phyloP scores from a whole-genome alignment of 208 protist species.

The Trypanosoma lewisi region DNA sequence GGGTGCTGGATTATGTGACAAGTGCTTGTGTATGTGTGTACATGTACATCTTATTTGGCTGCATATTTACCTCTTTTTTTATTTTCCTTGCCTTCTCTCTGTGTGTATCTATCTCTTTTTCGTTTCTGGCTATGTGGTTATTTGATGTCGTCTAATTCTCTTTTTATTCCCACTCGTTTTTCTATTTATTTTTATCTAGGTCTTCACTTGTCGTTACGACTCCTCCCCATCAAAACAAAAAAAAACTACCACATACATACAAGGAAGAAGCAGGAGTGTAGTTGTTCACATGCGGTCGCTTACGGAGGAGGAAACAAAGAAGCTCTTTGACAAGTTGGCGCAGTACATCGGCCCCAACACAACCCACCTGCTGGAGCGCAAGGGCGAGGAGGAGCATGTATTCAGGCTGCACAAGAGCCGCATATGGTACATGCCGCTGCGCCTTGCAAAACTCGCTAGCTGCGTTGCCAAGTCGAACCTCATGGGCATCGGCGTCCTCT shows the following conservation, averaged over 20 bases:
- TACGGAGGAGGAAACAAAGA: conserved; percentile 86
- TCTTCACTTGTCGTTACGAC: neutral
- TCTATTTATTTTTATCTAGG: neutral
- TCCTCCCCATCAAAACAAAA: neutral
- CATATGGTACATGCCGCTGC: conserved; percentile 90
- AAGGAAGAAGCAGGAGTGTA: neutral
- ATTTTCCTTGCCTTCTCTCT: conserved; percentile 1
- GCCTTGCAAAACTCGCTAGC: conserved; percentile 81
- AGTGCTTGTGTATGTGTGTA: neutral
- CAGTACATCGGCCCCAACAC: conserved; percentile 92
- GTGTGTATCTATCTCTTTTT: too few species aligned
- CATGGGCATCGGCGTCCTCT: conserved; percentile 87
- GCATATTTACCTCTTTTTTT: conserved; percentile 3
- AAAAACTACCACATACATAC: neutral
- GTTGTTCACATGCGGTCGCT: conserved; percentile 60
- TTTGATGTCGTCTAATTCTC: neutral
- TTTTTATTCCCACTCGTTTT: neutral
- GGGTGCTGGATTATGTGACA: conserved; percentile 56
- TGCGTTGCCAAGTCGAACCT: conserved; percentile 87
- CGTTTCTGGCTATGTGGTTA: neutral
- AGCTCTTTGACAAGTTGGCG: conserved; percentile 90
- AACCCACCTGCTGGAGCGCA: conserved; percentile 66
- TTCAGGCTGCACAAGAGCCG: conserved; percentile 91
- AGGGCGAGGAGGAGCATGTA: conserved; percentile 62
- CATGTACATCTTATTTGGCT: neutral